Conservation (phyloP, 345 rosid genomes). For the Lepidium sativum region DNA sequence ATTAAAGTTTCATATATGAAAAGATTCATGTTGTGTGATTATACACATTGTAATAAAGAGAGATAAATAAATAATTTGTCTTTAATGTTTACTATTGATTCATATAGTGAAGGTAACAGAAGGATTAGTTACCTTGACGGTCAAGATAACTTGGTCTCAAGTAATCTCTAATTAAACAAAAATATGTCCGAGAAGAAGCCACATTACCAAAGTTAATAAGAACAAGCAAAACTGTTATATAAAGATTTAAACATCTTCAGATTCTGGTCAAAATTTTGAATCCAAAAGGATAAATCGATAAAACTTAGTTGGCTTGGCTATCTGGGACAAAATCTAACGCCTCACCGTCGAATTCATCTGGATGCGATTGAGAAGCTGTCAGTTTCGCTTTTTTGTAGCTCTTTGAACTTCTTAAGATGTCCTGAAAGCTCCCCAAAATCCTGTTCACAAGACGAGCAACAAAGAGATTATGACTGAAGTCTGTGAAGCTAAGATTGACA, state of each 20-base stretch:
- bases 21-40: background rate
- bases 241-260: background rate
- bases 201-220: background rate
- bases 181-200: background rate
- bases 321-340: constrained; percentile 12
- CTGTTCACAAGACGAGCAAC: background rate
- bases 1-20: background rate
- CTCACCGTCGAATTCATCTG: constrained; percentile 9
- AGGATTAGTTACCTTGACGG: background rate
- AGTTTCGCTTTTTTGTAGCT: constrained; percentile 28
- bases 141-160: background rate
- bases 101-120: background rate
- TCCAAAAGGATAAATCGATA: background rate
- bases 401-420: constrained; percentile 23
- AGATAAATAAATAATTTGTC: no score
- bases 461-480: background rate
- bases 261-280: background rate
- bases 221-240: background rate
- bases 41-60: background rate
- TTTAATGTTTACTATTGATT: background rate
- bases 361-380: constrained; percentile 22
- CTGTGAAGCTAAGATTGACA: background rate
- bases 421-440: constrained; percentile 4
- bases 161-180: background rate
- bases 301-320: constrained; percentile 7